Conservation (phyloP, 768 basidiomycete genomes). For the Phanerodontia chrysosporium region DNA sequence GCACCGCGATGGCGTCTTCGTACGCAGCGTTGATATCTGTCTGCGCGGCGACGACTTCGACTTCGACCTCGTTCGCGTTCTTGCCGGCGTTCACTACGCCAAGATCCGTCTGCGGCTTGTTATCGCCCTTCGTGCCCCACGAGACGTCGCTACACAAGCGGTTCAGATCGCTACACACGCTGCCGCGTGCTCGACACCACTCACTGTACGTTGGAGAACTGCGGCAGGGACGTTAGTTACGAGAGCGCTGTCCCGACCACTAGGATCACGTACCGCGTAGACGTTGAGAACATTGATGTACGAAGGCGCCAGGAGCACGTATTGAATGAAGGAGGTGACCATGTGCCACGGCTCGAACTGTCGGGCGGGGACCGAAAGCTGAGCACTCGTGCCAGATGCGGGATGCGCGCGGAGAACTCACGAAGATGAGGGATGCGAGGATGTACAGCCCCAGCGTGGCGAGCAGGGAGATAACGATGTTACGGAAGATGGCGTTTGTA, state of each 20-base stretch:
- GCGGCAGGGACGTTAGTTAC: constrained; percentile 4
- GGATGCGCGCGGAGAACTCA: constrained; percentile 35
- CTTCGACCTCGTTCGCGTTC: constrained; percentile 82
- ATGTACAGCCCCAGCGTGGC: constrained; percentile 92
- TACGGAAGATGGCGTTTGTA: constrained; percentile 74
- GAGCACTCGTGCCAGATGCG: neutral
- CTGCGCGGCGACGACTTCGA: constrained; percentile 78
- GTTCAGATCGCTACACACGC: neutral
- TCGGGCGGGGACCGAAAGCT: constrained; percentile 2
- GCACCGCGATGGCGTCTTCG: constrained; percentile 83
- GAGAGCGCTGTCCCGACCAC: neutral
- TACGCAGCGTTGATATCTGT: constrained; percentile 88
- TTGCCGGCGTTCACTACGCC: constrained; percentile 69
- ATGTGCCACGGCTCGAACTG: constrained; percentile 98
- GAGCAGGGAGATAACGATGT: constrained; percentile 79
- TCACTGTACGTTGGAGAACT: constrained; percentile 81
- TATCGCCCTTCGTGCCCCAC: constrained; percentile 96
- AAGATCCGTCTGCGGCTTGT: constrained; percentile 79
- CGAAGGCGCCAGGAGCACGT: constrained; percentile 86
- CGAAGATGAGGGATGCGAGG: constrained; percentile 77
- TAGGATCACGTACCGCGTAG: constrained; percentile 54
- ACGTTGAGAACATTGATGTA: constrained; percentile 94
- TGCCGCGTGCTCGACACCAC: constrained; percentile 10
- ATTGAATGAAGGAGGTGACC: constrained; percentile 95
- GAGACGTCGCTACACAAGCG: constrained; percentile 60